phyloP scores from a whole-genome alignment of 768 basidiomycete species.

The Tylopilus vinaceipallidus region DNA sequence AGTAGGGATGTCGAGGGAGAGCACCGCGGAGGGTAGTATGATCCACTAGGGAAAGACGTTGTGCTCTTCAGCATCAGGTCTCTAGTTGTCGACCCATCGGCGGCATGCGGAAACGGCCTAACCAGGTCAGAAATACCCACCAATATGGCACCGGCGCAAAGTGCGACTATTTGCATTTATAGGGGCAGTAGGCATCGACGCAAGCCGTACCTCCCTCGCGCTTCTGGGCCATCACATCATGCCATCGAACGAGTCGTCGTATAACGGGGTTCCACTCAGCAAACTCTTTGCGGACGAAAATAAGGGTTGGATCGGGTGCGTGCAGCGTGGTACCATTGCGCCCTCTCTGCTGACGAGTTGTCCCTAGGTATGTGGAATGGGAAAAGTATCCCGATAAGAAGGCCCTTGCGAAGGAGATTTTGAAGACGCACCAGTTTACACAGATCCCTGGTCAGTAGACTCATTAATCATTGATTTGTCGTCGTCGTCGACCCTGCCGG shows the following conservation, averaged over 20 bases:
- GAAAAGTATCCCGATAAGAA: slow-evolving; percentile 15
- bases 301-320: slow-evolving; percentile 17
- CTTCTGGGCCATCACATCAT: neutral
- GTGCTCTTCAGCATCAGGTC: neutral
- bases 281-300: slow-evolving; percentile 15
- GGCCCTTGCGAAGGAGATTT: slow-evolving; percentile 6
- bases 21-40: neutral
- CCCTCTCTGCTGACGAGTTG: neutral
- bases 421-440: slow-evolving; percentile 11
- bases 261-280: neutral
- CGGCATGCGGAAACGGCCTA: neutral
- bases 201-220: neutral
- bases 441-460: slow-evolving; percentile 11
- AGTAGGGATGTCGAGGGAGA: no score
- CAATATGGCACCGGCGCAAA: neutral
- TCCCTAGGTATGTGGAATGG: slow-evolving; percentile 15
- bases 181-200: neutral
- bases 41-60: neutral
- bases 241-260: neutral
- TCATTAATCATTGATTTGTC: neutral
- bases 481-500: no score
- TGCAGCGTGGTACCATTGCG: neutral
- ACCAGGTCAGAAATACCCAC: neutral
- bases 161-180: neutral
- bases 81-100: neutral